phyloP scores from a whole-genome alignment of 2,329 filamentous ascomycete genomes.

The Aureobasidium subglaciale region DNA sequence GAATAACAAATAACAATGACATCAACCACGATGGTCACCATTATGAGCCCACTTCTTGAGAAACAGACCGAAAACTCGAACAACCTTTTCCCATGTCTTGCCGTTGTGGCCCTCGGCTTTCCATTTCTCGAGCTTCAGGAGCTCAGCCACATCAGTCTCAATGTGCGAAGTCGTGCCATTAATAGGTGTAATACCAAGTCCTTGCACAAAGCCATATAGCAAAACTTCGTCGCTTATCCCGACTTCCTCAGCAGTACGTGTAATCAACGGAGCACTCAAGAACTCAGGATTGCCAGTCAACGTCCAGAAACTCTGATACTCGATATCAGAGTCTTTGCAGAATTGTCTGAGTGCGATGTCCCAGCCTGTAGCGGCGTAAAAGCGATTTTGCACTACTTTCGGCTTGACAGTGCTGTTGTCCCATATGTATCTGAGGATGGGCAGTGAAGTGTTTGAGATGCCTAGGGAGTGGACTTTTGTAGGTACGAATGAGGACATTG shows the following conservation, averaged over 20 bases:
- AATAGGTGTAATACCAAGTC: conserved; percentile 44
- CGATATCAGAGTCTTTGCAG: conserved; percentile 45
- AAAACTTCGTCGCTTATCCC: conserved; percentile 41
- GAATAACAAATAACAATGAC: no score
- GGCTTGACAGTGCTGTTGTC: conserved; percentile 44
- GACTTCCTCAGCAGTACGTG: conserved; percentile 39
- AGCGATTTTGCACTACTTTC: conserved; percentile 68
- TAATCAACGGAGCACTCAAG: conserved; percentile 42
- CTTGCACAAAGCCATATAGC: conserved; percentile 51
- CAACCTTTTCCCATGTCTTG: not conserved
- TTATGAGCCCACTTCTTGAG: not conserved
- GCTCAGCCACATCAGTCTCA: not conserved
- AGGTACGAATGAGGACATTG: conserved; percentile 61
- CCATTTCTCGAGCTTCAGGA: not conserved
- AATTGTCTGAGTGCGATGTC: conserved; percentile 55
- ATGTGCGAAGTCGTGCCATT: conserved; percentile 47
- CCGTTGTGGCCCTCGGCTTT: not conserved
- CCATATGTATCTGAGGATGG: conserved; percentile 49
- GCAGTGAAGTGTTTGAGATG: conserved; percentile 62
- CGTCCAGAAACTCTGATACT: conserved; percentile 57
- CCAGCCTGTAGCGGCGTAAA: conserved; percentile 53
- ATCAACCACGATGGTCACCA: not conserved
- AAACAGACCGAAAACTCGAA: not conserved
- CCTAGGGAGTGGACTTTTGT: conserved; percentile 59
- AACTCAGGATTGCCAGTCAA: conserved; percentile 52